phyloP scores from a whole-genome alignment of 2,329 filamentous ascomycete species.

The Rugonectria rugulosa region DNA sequence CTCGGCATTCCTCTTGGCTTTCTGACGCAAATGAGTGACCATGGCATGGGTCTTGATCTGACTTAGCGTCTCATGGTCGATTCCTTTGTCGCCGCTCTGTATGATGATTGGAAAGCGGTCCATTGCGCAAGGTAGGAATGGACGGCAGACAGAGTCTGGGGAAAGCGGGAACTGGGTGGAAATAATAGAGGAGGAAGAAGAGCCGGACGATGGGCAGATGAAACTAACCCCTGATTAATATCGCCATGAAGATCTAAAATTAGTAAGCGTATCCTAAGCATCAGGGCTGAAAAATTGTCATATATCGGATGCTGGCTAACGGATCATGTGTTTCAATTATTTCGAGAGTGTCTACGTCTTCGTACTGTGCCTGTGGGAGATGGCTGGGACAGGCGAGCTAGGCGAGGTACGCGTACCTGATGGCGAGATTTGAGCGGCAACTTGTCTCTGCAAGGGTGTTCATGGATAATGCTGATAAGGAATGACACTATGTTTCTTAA shows the following conservation, averaged over 20 bases:
- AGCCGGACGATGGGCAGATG: neutral
- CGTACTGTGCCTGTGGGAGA: no score
- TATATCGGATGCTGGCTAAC: neutral
- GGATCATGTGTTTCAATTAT: neutral
- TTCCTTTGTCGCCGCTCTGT: constrained; percentile 13
- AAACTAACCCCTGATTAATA: neutral
- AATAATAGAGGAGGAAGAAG: neutral
- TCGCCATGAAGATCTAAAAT: neutral
- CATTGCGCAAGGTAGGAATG: neutral
- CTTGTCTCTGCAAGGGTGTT: no score
- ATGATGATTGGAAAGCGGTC: constrained; percentile 16
- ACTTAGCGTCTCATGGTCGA: constrained; percentile 12
- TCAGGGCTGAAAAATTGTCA: neutral
- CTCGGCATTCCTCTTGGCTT: neutral
- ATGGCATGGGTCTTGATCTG: constrained; percentile 17
- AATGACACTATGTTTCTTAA: no score
- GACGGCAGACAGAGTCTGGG: neutral
- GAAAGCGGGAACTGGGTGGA: neutral
- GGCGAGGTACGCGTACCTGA: no score
- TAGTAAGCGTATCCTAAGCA: neutral
- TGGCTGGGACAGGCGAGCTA: no score
- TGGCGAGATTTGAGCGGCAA: no score
- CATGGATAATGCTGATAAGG: no score
- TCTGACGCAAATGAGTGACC: constrained; percentile 14
- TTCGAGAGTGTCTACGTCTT: no score